These are phyloP conservation scores for Evansstolkia leycettana DNA, from an alignment of 495 filamentous ascomycete species.

Conservation along the genomic window DNA sequence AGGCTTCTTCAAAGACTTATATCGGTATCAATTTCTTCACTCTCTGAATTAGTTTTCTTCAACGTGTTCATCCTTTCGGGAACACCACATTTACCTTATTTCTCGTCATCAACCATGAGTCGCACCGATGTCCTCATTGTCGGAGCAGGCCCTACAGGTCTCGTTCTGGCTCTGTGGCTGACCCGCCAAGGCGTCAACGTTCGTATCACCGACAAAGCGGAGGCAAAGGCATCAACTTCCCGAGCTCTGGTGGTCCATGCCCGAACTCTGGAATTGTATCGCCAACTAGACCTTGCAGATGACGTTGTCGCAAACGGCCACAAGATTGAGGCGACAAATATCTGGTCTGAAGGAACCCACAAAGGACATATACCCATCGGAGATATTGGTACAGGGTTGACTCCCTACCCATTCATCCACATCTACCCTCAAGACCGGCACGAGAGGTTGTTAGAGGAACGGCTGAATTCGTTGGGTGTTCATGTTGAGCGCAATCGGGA, in stretches of 20 bases:
- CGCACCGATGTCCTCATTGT: conserved; percentile 24
- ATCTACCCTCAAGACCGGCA: conserved; percentile 22
- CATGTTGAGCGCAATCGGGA: conserved; percentile 18
- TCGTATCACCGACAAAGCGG: conserved; percentile 24
- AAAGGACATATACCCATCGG: conserved; percentile 9
- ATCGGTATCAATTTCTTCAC: too few species aligned
- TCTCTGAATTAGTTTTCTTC: too few species aligned
- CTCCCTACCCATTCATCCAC: conserved; percentile 23
- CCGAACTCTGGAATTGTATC: conserved; percentile 30
- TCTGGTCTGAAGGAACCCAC: conserved; percentile 19
- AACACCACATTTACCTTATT: neutral
- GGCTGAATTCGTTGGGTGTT: conserved; percentile 17
- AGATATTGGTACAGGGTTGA: conserved; percentile 16
- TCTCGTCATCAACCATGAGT: conserved; percentile 4
- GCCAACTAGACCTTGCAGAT: conserved; percentile 24
- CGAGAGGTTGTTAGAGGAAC: conserved; percentile 21
- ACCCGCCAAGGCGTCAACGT: conserved; percentile 18
- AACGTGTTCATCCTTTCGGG: too few species aligned
- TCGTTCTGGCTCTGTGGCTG: conserved; percentile 28
- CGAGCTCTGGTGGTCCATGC: conserved; percentile 28
- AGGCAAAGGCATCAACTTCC: conserved; percentile 15
- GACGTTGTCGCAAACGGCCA: conserved; percentile 17
- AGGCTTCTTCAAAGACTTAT: too few species aligned
- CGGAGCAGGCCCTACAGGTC: conserved; percentile 30
- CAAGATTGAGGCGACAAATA: conserved; percentile 20